Base-by-base conservation (phyloP, 106 monocot genomes). In the Agapanthus africanus region DNA sequence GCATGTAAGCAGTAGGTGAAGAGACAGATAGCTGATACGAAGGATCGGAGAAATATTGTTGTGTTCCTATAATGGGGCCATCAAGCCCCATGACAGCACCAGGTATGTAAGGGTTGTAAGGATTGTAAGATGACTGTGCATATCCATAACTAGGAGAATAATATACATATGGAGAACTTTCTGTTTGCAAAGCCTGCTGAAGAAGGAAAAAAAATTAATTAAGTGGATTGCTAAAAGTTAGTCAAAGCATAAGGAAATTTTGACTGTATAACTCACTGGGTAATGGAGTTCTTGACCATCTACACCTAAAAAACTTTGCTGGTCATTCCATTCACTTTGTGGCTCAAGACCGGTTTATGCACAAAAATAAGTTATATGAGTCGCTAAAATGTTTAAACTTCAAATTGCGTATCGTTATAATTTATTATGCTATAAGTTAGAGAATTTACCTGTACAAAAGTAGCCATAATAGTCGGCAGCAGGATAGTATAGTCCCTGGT, bases 401-500 rank as follows among this genome's bases (percentile, higher is more conserved):
- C 15, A 42, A 42, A 42, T 42, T 7, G 42, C 42, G 42, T 8
- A 15, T 42, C 7, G 15, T 8, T 15, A 42, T 42, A 42, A 42
- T 15, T 42, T 42, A 42, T 42, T 42, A 42, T 42, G 42, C 42
- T 42, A 8, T 42, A 42, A 42, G 42, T 42, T 42, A 42, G 42
- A 42, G 7, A 15, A 42, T 42, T 15, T 8, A 42, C 15, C 7
- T 8, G 7, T 78, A 77, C 71, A 65, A 49, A 76, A 82, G 62
- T 91, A 87, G 16, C 79, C 79, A 74, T 87, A 90, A 67, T 70
- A 79, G 63, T 76, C 76, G 52, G 69, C 67, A 78, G 77, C 67
- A 67, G 91, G 81, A 80, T 91, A 91, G 74, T 78, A 78, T 37
- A 87, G 18, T 38, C 82, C 82, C 62, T 87, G 87, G 40, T 87